A percentile compares a stretch with the other conserved stretches of the same genome.
Conservation (phyloP, 176 grass and related monocot genomes). For the Pharus latifolius region DNA sequence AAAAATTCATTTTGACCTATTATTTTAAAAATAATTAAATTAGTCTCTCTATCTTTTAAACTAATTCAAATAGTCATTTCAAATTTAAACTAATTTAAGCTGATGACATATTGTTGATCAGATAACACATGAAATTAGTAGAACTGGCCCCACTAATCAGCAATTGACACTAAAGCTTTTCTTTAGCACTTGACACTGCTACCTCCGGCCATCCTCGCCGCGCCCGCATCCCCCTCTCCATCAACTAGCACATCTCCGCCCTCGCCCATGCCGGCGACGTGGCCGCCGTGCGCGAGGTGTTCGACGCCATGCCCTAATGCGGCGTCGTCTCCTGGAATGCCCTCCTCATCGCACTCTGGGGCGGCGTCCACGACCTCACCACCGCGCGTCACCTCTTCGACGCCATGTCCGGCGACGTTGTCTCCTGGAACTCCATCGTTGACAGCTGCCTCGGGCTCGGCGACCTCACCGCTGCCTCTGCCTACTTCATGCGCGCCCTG, state of each 20-base stretch:
- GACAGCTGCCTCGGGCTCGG: slow-evolving; percentile 60
- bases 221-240: slow-evolving; percentile 10
- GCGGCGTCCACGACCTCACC: slow-evolving; percentile 38
- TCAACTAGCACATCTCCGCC: slow-evolving; percentile 36
- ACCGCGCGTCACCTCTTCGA: slow-evolving; percentile 52
- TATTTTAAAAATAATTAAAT: too few species aligned
- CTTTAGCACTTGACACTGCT: too few species aligned
- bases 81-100: too few species aligned
- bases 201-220: background rate
- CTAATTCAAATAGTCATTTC: too few species aligned
- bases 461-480: slow-evolving; percentile 38
- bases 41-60: too few species aligned
- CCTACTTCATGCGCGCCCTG: slow-evolving; percentile 50
- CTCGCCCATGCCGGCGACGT: slow-evolving; percentile 51
- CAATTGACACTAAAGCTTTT: too few species aligned
- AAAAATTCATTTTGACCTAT: too few species aligned
- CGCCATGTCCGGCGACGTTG: slow-evolving; percentile 51
- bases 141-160: too few species aligned
- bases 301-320: slow-evolving; percentile 58
- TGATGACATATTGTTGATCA: too few species aligned
- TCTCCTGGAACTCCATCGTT: slow-evolving; percentile 87
- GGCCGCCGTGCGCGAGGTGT: slow-evolving; percentile 54
- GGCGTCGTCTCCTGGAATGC: slow-evolving; percentile 82
- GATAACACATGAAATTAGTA: too few species aligned
- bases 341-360: slow-evolving; percentile 66